Evolutionary conservation across 2,329 filamentous ascomycete genomes (phyloP).

Genomic region (Ramularia collo-cygni): DNA sequence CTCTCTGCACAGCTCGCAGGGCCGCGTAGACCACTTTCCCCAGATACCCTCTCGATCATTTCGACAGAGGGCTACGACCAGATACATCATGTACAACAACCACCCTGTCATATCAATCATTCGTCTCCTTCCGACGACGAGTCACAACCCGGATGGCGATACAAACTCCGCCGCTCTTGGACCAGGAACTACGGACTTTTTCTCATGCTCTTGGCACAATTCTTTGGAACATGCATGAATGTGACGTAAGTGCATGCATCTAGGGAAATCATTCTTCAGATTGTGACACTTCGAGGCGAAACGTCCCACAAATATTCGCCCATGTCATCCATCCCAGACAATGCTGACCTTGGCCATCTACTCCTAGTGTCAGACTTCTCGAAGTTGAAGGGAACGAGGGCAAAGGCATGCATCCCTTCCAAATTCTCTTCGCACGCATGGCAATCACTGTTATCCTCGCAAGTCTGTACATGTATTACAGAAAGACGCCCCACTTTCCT

Average conservation of each 20-base stretch:
- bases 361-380: too few relatives aligned
- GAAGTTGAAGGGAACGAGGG: constrained; percentile 61
- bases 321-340: too few relatives aligned
- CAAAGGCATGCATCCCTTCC: constrained; percentile 70
- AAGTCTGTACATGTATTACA: constrained; percentile 62
- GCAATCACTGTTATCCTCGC: constrained; percentile 62
- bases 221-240: constrained; percentile 84
- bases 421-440: constrained; percentile 78
- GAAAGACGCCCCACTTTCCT: constrained; percentile 60
- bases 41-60: constrained; percentile 38
- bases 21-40: constrained; percentile 34
- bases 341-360: too few relatives aligned
- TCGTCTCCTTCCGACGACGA: background rate
- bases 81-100: constrained; percentile 12
- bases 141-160: constrained; percentile 15
- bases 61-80: constrained; percentile 30
- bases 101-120: constrained; percentile 2
- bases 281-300: too few relatives aligned
- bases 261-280: too few relatives aligned
- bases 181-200: constrained; percentile 62
- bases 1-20: constrained; percentile 23
- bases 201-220: constrained; percentile 65
- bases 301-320: too few relatives aligned
- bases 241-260: too few relatives aligned
- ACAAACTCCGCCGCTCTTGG: constrained; percentile 44